Evolutionary conservation across 2,329 filamentous ascomycete genomes (phyloP).

Genomic region (Talaromyces sp.): DNA sequence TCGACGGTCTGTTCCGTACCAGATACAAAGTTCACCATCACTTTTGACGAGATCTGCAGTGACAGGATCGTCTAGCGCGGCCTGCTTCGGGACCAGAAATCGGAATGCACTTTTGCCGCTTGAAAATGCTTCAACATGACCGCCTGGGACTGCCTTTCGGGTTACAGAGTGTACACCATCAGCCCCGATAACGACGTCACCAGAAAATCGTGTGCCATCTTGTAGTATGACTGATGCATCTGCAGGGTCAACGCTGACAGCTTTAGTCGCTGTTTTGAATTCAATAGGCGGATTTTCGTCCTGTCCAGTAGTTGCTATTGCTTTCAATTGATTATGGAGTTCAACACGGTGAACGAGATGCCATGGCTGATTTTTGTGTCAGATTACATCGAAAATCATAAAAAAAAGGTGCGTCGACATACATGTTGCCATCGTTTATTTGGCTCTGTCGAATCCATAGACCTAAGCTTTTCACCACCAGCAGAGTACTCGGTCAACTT

Average conservation of each 20-base stretch:
- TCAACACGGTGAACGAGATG: slow-evolving; percentile 49
- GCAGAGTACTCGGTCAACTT: slow-evolving; percentile 33
- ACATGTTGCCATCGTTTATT: slow-evolving; percentile 26
- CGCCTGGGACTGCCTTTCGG: slow-evolving; percentile 14
- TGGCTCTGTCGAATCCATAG: slow-evolving; percentile 19
- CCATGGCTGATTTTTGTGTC: slow-evolving; percentile 35
- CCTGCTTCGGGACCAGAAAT: slow-evolving; percentile 48
- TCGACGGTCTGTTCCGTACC: slow-evolving; percentile 37
- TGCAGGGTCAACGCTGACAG: slow-evolving; percentile 39
- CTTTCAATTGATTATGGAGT: slow-evolving; percentile 49
- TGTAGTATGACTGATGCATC: slow-evolving; percentile 40
- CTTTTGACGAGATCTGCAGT: slow-evolving; percentile 32
- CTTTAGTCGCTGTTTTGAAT: slow-evolving; percentile 38
- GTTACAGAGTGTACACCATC: slow-evolving; percentile 45
- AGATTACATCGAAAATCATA: neutral
- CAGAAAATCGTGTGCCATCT: slow-evolving; percentile 37
- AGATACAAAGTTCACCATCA: slow-evolving; percentile 39
- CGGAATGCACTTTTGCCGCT: slow-evolving; percentile 45
- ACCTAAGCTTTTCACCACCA: slow-evolving; percentile 28
- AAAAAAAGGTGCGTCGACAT: slow-evolving; percentile 7
- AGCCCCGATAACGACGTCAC: slow-evolving; percentile 50
- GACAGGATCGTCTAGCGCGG: slow-evolving; percentile 33
- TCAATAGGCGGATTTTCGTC: slow-evolving; percentile 30
- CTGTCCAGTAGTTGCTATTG: slow-evolving; percentile 34
- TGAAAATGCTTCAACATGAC: slow-evolving; percentile 43